These are phyloP conservation scores for Plantago rigida DNA, from an alignment of 305 asterid genomes.

Conservation along the genomic window DNA sequence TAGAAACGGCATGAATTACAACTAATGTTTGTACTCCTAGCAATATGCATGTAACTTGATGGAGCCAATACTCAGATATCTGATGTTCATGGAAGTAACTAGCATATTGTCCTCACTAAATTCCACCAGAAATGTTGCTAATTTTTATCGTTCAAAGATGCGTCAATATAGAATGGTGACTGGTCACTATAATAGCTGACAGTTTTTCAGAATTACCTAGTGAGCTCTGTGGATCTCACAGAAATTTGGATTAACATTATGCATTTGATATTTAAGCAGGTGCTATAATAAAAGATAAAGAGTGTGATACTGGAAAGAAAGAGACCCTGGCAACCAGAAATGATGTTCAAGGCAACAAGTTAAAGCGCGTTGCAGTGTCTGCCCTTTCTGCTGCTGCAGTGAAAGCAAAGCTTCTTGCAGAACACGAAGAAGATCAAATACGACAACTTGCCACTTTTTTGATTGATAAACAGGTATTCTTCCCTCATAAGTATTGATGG, in stretches of 20 bases:
- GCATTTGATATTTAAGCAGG: constrained; percentile 29
- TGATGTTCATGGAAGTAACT: not conserved
- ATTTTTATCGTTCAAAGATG: no score
- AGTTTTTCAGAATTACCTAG: constrained; percentile 6
- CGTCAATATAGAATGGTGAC: no score
- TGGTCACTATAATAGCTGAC: no score
- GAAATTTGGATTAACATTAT: constrained; percentile 20
- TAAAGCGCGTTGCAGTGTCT: constrained; percentile 71
- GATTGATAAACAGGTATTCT: constrained; percentile 75
- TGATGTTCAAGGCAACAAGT: constrained; percentile 39
- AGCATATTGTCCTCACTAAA: not conserved
- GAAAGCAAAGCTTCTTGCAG: constrained; percentile 91
- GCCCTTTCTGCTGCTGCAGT: constrained; percentile 94
- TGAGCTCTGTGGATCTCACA: constrained; percentile 8
- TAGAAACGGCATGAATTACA: constrained; percentile 5
- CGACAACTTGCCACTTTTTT: constrained; percentile 63
- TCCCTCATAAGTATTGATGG: constrained; percentile 6
- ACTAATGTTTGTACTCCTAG: not conserved
- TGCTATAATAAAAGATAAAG: constrained; percentile 40
- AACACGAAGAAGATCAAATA: constrained; percentile 80
- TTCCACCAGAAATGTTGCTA: not conserved
- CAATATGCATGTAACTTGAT: no score
- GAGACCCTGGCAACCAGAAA: constrained; percentile 29
- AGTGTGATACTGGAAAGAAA: constrained; percentile 31
- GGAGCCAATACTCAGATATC: no score